Evolutionary conservation across 441 rosid species (phyloP), one percentile per base, ranked within the genome.

Genomic region (Flueggea neowawraea): DNA sequence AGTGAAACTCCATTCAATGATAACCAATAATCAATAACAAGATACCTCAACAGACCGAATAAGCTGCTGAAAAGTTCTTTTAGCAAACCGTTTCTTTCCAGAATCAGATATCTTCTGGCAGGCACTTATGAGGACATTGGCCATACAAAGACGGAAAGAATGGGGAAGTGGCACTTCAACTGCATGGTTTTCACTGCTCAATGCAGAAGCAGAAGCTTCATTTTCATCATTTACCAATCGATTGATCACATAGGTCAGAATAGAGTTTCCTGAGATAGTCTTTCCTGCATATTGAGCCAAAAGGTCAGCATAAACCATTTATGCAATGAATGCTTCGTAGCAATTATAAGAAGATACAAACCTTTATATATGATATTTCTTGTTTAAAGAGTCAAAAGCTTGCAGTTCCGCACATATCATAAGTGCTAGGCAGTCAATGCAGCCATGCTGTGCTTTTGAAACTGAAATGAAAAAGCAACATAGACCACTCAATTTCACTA

Each of bases 391-490:
- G 22, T 72, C 73, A 44, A 67, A 76, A 74, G 75, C 78, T 81
- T 83, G 88, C 54, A 86, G 75, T 72, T 94, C 96, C 31, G 90
- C 79, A 73, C 90, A 94, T 62, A 89, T 78, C 84, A 87, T 84
- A 54, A 89, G 68, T 28, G 99, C 97, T 28, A 94, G 72, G 80
- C 94, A 91, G 72, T 94, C 99, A 52, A 94, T 86, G 83, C 97
- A 91, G 22, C 97, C 99, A 63, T 86, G 97, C 57, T 91, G 95
- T 62, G 90, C 94, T 80, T 91, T 94, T 32, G 85, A 83, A 73
- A 94, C 99, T 94, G 85, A 66, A 69, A 56, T 13, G 22, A 48
- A 61, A 50, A 58, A 57, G 12, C 56, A 45, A 44, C 15, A 66
- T 28, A 4, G 47, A 41, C 48, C 36, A 12, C 7, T 39, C 32